Evolutionary conservation across 805 yeast species (phyloP), one percentile per base, ranked within the genome.

Genomic region (Teunomyces panamensis): DNA sequence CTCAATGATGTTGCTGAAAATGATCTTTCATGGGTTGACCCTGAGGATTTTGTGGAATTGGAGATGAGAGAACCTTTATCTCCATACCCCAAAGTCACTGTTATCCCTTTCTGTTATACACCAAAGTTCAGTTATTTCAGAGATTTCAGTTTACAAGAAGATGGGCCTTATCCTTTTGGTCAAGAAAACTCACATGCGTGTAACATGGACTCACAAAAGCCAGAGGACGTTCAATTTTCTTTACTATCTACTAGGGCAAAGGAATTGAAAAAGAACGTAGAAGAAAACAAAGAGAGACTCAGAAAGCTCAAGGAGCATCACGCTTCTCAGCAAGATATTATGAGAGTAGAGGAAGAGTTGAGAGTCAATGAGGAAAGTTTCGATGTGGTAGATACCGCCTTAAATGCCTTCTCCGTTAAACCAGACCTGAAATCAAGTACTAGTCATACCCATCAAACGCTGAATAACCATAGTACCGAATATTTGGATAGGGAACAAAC

Each of bases 11-110:
- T 55, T 5, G 59, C 54, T 32, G 70, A 65, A 13, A 57, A 56
- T 11, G 71, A 69, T 48, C 56, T 55, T 33, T 60, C 70, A 53
- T 90, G 97, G 97, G 71, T 80, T 42, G 95, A 89, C 57, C 65
- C 72, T 17, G 85, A 86, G 48, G 97, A 90, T 60, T 90, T 79
- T 55, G 69, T 79, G 9, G 97, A 90, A 55, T 59, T 89, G 37
- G 87, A 85, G 49, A 68, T 74, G 43, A 60, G 73, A 9, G 74
- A 78, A 4, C 54, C 71, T 1, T 62, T 69, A 4, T 63, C 69
- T 59, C 50, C 70, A 54, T 44, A 69, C 32, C 83, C 83, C 1
- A 64, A 64, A 27, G 65, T 80, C 10, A 67, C 67, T 39, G 67
- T 78, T 1, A 52, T 71, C 5, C 84, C 84, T 0, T 70, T 81